A percentile compares a stretch with the other conserved stretches of the same genome.
These are phyloP conservation scores for Nelumbo lutea DNA, from an alignment of 164 flowering plant genomes.

Conservation along the genomic window DNA sequence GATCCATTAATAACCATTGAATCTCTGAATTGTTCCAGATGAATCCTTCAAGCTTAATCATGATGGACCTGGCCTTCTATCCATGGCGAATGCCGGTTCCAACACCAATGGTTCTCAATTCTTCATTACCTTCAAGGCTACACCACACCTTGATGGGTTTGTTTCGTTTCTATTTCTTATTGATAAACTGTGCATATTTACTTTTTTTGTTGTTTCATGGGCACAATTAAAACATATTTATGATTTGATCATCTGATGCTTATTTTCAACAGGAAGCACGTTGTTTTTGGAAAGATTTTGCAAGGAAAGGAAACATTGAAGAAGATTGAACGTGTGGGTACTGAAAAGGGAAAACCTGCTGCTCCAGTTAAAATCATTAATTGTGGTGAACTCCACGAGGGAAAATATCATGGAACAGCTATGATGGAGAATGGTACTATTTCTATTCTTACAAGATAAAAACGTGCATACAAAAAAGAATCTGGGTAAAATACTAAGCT, in stretches of 20 bases:
- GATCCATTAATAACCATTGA: slow-evolving; percentile 2
- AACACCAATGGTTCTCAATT: slow-evolving; percentile 79
- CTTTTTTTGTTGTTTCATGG: not conserved
- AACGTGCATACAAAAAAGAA: too few relatives aligned
- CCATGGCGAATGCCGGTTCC: slow-evolving; percentile 85
- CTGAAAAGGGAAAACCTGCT: slow-evolving; percentile 64
- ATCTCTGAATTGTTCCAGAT: slow-evolving; percentile 42
- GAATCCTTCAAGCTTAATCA: slow-evolving; percentile 70
- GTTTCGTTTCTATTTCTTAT: slow-evolving; percentile 10
- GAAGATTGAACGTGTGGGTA: slow-evolving; percentile 68
- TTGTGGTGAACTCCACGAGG: slow-evolving; percentile 69
- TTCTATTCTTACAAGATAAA: not conserved
- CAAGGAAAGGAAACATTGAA: slow-evolving; percentile 65
- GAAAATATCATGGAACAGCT: slow-evolving; percentile 25
- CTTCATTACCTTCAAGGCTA: slow-evolving; percentile 64
- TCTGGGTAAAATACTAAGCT: too few relatives aligned
- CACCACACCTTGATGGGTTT: slow-evolving; percentile 84
- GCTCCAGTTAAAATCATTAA: slow-evolving; percentile 74
- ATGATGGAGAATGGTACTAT: slow-evolving; percentile 11
- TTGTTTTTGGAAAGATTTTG: slow-evolving; percentile 89
- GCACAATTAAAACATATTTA: not conserved
- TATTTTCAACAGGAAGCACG: slow-evolving; percentile 53
- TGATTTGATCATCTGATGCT: not conserved
- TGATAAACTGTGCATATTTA: too few relatives aligned
- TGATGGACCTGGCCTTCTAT: slow-evolving; percentile 75